These are phyloP conservation scores for Ambrosiella cleistominuta DNA, from an alignment of 2,329 filamentous ascomycete species.

Conservation along the genomic window DNA sequence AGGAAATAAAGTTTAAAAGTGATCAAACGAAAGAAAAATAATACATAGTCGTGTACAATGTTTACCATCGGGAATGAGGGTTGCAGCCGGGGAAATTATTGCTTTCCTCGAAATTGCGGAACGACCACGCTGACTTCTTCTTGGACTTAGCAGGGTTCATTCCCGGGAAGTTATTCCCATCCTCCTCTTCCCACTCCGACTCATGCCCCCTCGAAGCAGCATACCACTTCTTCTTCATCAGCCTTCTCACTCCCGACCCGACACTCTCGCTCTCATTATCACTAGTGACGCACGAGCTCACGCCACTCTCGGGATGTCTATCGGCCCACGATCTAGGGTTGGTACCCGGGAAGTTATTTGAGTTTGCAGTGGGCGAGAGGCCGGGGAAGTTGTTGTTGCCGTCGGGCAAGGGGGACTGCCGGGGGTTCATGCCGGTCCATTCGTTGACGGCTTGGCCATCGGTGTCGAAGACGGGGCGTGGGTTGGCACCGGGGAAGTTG, in stretches of 20 bases:
- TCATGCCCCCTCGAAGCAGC: neutral
- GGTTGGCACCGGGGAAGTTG: constrained; percentile 14
- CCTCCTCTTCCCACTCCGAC: constrained; percentile 5
- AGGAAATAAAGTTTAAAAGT: neutral
- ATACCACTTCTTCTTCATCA: neutral
- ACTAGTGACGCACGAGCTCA: neutral
- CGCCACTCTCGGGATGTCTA: neutral
- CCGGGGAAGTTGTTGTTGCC: constrained; percentile 11
- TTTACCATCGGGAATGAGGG: neutral
- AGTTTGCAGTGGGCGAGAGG: neutral
- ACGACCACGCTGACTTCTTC: constrained; percentile 4
- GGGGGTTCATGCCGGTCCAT: constrained; percentile 9
- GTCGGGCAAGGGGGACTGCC: neutral
- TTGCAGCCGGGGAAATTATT: constrained; percentile 12
- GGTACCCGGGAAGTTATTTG: constrained; percentile 11
- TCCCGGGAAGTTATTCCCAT: constrained; percentile 14
- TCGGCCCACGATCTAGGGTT: constrained; percentile 5
- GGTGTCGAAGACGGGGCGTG: neutral
- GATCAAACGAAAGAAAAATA: neutral
- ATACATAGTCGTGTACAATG: neutral
- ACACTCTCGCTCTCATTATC: neutral
- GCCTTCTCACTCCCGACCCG: neutral
- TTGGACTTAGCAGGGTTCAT: constrained; percentile 3
- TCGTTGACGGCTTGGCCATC: constrained; percentile 6
- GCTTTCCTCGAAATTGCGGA: constrained; percentile 4